phyloP scores from a whole-genome alignment of 805 yeast genomes.

The Candida coquimbonensis region DNA sequence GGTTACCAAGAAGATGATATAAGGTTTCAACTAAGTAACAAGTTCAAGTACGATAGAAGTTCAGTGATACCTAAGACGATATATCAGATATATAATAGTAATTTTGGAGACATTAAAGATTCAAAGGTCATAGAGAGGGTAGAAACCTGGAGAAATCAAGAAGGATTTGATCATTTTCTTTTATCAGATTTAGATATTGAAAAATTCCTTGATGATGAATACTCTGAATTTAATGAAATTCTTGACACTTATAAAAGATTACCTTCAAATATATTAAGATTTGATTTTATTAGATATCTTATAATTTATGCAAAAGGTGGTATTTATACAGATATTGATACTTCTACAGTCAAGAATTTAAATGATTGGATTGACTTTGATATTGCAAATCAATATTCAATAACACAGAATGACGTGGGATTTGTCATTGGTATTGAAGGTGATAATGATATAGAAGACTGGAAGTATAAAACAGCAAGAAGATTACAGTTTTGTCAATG shows the following conservation, averaged over 20 bases:
- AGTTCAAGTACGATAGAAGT: conserved; percentile 13
- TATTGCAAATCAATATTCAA: conserved; percentile 25
- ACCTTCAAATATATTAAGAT: conserved; percentile 47
- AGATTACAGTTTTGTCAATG: conserved; percentile 59
- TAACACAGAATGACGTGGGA: conserved; percentile 32
- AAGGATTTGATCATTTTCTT: conserved; percentile 12
- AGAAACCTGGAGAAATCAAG: conserved; percentile 15
- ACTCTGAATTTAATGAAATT: conserved; percentile 41
- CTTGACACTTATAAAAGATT: conserved; percentile 40
- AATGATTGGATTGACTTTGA: conserved; percentile 42
- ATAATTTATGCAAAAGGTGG: conserved; percentile 51
- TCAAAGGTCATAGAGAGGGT: conserved; percentile 15
- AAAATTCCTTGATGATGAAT: conserved; percentile 29
- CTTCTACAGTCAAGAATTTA: conserved; percentile 38
- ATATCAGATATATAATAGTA: conserved; percentile 44
- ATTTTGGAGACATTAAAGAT: conserved; percentile 22
- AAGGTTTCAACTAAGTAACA: conserved; percentile 8
- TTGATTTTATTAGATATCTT: conserved; percentile 50
- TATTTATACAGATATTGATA: conserved; percentile 55
- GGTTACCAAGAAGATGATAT: conserved; percentile 14
- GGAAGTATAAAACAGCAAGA: conserved; percentile 46
- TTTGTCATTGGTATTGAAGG: conserved; percentile 49
- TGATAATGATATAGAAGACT: conserved; percentile 44
- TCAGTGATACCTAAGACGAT: conserved; percentile 33
- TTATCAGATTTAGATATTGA: conserved; percentile 37